Conservation (phyloP, 2,329 filamentous ascomycete species). For the Nigrospora osmanthi region DNA sequence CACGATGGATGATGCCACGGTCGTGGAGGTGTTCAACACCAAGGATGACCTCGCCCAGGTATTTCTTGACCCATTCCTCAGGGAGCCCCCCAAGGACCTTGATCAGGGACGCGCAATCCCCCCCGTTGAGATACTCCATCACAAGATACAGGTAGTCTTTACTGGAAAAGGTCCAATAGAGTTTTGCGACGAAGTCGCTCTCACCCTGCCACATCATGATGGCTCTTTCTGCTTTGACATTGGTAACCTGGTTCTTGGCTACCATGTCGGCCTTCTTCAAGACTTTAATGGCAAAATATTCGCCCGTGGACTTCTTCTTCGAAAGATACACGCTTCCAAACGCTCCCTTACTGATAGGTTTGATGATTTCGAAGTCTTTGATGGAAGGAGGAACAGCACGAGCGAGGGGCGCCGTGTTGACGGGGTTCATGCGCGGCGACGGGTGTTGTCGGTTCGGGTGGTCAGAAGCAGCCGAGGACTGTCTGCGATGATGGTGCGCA, state of each 20-base stretch:
- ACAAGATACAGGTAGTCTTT: constrained; percentile 98
- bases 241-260: constrained; percentile 97
- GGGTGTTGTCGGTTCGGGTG: constrained; percentile 60
- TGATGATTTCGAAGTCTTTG: constrained; percentile 99
- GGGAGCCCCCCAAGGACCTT: constrained; percentile 87
- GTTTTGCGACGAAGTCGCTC: constrained; percentile 96
- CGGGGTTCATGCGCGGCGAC: constrained; percentile 74
- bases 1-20: constrained; percentile 90
- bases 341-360: constrained; percentile 96
- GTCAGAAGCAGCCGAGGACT: constrained; percentile 82
- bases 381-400: constrained; percentile 90
- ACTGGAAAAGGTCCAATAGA: constrained; percentile 99
- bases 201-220: constrained; percentile 99
- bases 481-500: constrained; percentile 64
- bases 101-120: constrained; percentile 92
- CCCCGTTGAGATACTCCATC: constrained; percentile 98
- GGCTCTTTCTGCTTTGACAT: constrained; percentile 95
- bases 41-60: constrained; percentile 91
- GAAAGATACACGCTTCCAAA: constrained; percentile 97
- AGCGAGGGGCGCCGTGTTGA: constrained; percentile 72
- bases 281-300: constrained; percentile 98
- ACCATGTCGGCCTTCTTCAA: constrained; percentile 99
- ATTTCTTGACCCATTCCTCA: constrained; percentile 98
- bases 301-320: constrained; percentile 96
- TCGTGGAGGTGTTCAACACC: constrained; percentile 94